phyloP scores from a whole-genome alignment of 257 asterid genomes.

The Solanum acaule region DNA sequence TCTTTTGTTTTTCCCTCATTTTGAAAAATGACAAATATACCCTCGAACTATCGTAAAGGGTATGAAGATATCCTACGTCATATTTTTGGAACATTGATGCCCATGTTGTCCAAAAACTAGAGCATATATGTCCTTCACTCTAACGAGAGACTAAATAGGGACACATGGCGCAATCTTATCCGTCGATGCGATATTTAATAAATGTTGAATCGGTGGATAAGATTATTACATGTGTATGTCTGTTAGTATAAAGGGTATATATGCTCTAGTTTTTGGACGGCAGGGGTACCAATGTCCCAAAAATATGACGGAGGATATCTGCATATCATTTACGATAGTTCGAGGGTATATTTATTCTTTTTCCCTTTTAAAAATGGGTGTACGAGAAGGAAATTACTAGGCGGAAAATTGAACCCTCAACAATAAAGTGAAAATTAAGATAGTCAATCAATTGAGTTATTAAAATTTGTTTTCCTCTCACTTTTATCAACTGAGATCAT shows the following conservation, averaged over 20 bases:
- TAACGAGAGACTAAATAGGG: too few species aligned
- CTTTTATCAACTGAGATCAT: neutral
- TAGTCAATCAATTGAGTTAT: neutral
- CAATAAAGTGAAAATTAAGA: neutral
- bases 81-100: too few species aligned
- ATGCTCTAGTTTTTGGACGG: too few species aligned
- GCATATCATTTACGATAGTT: neutral
- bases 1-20: too few species aligned
- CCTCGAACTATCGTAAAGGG: accelerated
- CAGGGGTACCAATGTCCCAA: neutral
- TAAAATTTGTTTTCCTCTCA: neutral
- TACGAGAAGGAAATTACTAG: neutral
- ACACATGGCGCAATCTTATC: too few species aligned
- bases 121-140: neutral
- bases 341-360: neutral
- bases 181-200: too few species aligned
- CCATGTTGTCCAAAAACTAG: too few species aligned
- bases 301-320: neutral
- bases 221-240: neutral
- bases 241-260: too few species aligned
- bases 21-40: too few species aligned
- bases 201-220: too few species aligned
- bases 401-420: accelerated
- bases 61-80: accelerated
- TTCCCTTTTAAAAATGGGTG: neutral